Base-by-base conservation (phyloP, 441 rosid species). In the Adansonia gregorii region DNA sequence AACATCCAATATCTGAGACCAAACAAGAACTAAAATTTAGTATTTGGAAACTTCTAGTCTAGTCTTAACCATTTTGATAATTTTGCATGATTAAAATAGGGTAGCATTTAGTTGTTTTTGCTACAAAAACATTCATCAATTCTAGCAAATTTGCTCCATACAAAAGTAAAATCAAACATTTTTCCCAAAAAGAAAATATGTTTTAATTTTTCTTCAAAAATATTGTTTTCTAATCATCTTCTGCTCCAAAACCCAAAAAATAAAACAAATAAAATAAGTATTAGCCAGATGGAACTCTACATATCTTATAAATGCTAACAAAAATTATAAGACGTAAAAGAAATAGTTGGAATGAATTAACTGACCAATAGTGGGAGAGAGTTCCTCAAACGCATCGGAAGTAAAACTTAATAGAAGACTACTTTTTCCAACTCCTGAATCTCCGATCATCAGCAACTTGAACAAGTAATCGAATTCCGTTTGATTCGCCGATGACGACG, bases 401-500 rank as follows among this genome's bases (percentile, higher is more conserved):
- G 88, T 87, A 80, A 85, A 87, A 75, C 90, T 81, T 81, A 87
- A 73, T 19, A 87, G 88, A 19, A 87, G 90, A 68, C 85, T 82
- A 64, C 90, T 87, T 83, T 87, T 87, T 31, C 90, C 90, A 14
- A 87, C 90, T 6, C 90, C 88, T 11, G 90, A 87, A 75, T 86
- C 89, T 51, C 89, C 89, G 22, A 86, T 84, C 84, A 86, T 76
- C 78, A 86, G 72, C 85, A 86, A 68, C 83, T 86, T 86, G 85
- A 86, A 82, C 83, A 86, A 67, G 77, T 83, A 83, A 76, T 86
- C 86, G 73, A 89, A 90, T 65, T 87, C 92, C 2, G 82, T 72
- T 24, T 84, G 87, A 75, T 78, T 84, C 58, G 91, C 17, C 8
- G 78, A 31, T 3, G 68, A 59, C 1, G 86, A 72, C 61, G 61